These are phyloP conservation scores for Plantago rigida DNA, from an alignment of 305 asterid species.

Conservation along the genomic window DNA sequence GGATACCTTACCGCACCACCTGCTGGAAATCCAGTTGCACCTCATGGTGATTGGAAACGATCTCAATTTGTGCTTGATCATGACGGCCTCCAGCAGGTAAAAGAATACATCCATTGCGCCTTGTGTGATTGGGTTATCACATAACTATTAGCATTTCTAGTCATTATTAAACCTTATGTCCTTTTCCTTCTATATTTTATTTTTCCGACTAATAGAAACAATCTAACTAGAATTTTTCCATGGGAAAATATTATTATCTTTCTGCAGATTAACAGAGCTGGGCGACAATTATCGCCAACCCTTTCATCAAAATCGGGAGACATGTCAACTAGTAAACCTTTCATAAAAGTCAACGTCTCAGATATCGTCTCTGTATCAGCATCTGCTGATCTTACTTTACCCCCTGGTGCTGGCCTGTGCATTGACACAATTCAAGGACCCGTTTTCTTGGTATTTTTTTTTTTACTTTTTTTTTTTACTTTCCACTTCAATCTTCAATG, in stretches of 20 bases:
- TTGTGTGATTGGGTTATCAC: not conserved
- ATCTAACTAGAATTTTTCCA: too few relatives aligned
- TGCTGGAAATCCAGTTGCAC: constrained; percentile 73
- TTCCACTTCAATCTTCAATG: too few relatives aligned
- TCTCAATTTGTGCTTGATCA: constrained; percentile 75
- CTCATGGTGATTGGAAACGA: constrained; percentile 89
- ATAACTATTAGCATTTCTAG: too few relatives aligned
- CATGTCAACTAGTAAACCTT: constrained; percentile 31
- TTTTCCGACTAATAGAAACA: too few relatives aligned
- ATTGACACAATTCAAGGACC: constrained; percentile 76
- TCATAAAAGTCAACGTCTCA: constrained; percentile 55
- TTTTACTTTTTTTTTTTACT: not conserved
- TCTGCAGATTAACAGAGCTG: constrained; percentile 50
- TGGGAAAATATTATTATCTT: not conserved
- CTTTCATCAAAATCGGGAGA: constrained; percentile 59
- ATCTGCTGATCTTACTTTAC: constrained; percentile 88
- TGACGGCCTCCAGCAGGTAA: constrained; percentile 89
- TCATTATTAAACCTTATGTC: too few relatives aligned
- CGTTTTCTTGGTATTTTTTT: constrained; percentile 54
- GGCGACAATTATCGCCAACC: constrained; percentile 39
- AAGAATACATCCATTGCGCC: not conserved
- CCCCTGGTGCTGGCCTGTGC: constrained; percentile 91
- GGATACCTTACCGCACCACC: constrained; percentile 93
- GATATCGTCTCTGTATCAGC: constrained; percentile 70
- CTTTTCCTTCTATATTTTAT: too few relatives aligned